phyloP scores from a whole-genome alignment of 192 early-diverging fungal genomes.

The Coemansia sp. region DNA sequence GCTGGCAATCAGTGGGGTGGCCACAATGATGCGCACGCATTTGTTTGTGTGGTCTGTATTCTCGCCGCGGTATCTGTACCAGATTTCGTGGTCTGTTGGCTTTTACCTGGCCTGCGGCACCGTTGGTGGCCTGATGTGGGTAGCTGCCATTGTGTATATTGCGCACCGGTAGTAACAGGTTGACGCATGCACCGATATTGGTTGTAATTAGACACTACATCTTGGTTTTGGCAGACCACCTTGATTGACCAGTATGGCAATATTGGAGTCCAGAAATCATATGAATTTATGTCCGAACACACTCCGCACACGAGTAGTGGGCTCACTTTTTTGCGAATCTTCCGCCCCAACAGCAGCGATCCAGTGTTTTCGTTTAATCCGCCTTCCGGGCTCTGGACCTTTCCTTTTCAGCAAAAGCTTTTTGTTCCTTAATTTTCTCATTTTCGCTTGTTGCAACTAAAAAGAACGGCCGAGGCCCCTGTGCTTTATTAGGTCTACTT shows the following conservation, averaged over 20 bases:
- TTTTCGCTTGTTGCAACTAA: neutral
- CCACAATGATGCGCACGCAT: conserved; percentile 64
- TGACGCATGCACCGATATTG: neutral
- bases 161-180: neutral
- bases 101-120: conserved; percentile 35
- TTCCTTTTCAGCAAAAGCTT: neutral
- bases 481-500: neutral
- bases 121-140: conserved; percentile 25
- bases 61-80: conserved; percentile 78
- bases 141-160: neutral
- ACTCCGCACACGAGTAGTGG: too few species aligned
- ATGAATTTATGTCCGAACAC: too few species aligned
- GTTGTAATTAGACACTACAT: neutral
- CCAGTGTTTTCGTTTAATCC: too few species aligned
- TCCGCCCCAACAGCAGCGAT: too few species aligned
- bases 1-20: conserved; percentile 60
- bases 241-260: too few species aligned
- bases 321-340: neutral
- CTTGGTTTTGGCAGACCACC: neutral
- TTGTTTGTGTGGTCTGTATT: conserved; percentile 85
- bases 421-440: neutral
- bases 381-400: neutral
- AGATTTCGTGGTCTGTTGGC: conserved; percentile 63
- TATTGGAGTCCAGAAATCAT: too few species aligned
- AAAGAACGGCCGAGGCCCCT: neutral